Base-by-base conservation (phyloP, 768 basidiomycete genomes). In the Crepidotus variabilis region DNA sequence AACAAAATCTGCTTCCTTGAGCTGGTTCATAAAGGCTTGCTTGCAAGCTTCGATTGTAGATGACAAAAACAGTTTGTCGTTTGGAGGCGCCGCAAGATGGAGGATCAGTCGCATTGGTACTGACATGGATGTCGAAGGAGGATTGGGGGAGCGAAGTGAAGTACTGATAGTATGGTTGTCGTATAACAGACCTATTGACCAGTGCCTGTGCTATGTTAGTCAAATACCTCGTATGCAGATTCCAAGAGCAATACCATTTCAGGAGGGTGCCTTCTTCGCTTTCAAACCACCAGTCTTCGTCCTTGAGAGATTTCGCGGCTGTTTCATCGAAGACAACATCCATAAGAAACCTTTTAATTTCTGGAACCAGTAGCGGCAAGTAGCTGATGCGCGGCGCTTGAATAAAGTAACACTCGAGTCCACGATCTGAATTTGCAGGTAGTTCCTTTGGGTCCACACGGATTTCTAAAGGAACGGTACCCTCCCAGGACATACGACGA, bases 201-300 rank as follows among this genome's bases (percentile, higher is more conserved):
- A 98, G 71, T 99, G 95, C 95, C 97, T 99, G 66, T 46, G 46
- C n/a, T 28, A 50, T 21, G 33, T 52, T 48, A 45, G 48, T 39
- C 10, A 35, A 52, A 47, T 39, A 55, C 6, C 35, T 10, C 49
- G 45, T 39, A 34, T 50, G 35, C 23, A 18, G 13, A 49, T 51
- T 54, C 14, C 47, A 54, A 47, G 55, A 52, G 36, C 50, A 78
- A 59, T 56, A 96, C 96, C 96, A 98, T 74, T 94, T 92, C 63
- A 95, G 78, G 50, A 90, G 67, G 6, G 79, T 82, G 28, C 92
- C 91, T 61, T 86, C 88, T 52, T 90, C 89, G 59, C 86, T 89
- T 72, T 97, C 94, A 69, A 99, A 97, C 97, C 96, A 98, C 91
- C 96, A 94, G 52, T 95, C 90, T 56, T 92, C 90, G 61, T 94